phyloP scores from a whole-genome alignment of 306 rosid species.

The Luffa aegyptiaca region DNA sequence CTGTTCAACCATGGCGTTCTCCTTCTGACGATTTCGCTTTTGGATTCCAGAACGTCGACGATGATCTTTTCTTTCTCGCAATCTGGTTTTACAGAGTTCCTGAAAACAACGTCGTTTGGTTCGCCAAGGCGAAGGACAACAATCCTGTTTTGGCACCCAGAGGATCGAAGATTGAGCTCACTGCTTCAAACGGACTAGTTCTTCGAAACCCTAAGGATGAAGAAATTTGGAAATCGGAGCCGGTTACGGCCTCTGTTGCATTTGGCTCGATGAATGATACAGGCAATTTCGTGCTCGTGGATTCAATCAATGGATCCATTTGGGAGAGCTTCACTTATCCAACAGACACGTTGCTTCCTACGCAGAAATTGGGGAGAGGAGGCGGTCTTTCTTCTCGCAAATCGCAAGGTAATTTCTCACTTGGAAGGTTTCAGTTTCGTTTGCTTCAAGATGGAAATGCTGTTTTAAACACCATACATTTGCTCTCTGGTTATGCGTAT shows the following conservation, averaged over 20 bases:
- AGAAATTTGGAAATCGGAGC: slow-evolving; percentile 8
- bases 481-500: slow-evolving; percentile 15
- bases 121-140: slow-evolving; percentile 10
- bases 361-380: slow-evolving; percentile 18
- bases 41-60: neutral
- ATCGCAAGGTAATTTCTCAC: slow-evolving; percentile 17
- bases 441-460: slow-evolving; percentile 25
- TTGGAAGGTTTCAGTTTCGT: slow-evolving; percentile 28
- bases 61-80: slow-evolving; percentile 14
- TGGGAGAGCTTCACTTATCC: slow-evolving; percentile 43
- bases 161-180: slow-evolving; percentile 33
- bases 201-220: slow-evolving; percentile 24
- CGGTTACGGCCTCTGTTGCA: neutral
- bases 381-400: slow-evolving; percentile 25
- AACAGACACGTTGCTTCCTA: slow-evolving; percentile 36
- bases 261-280: slow-evolving; percentile 18
- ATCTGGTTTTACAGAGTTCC: slow-evolving; percentile 42
- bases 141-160: slow-evolving; percentile 19
- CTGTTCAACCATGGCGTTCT: slow-evolving; percentile 21
- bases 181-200: slow-evolving; percentile 15
- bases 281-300: slow-evolving; percentile 38
- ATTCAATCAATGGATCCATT: neutral
- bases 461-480: slow-evolving; percentile 19
- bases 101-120: slow-evolving; percentile 38
- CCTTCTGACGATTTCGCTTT: slow-evolving; percentile 53